phyloP scores from a whole-genome alignment of 2,329 filamentous ascomycete species.

The Cladophialophora immunda region DNA sequence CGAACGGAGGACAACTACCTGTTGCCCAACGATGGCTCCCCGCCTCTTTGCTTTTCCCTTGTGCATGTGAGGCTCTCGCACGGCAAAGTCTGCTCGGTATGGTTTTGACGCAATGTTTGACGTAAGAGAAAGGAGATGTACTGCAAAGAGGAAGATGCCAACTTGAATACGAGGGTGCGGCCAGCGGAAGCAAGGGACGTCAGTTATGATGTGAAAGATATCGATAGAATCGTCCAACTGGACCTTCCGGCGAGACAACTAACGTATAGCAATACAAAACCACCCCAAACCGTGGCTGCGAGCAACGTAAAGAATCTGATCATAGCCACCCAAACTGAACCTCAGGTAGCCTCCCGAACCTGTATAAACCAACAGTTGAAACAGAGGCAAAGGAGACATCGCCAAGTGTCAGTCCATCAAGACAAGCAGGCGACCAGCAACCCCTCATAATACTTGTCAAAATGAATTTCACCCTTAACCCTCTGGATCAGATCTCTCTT shows the following conservation, averaged over 20 bases:
- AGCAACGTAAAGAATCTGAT: not conserved
- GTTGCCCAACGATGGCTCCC: not conserved
- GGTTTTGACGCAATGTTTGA: not conserved
- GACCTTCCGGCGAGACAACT: not conserved
- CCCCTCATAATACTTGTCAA: conserved; percentile 76
- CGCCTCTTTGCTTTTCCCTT: too few relatives aligned
- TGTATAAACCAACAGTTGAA: not conserved
- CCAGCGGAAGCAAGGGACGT: not conserved
- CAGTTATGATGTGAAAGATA: not conserved
- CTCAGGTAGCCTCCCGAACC: not conserved
- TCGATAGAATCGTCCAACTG: not conserved
- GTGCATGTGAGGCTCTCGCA: not conserved
- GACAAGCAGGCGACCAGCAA: conserved; percentile 74
- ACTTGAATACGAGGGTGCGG: not conserved
- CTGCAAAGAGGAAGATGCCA: not conserved
- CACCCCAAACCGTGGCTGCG: not conserved
- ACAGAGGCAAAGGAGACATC: not conserved
- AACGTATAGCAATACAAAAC: not conserved
- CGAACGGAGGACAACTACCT: not conserved
- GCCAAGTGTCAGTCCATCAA: conserved; percentile 39
- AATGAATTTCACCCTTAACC: conserved; percentile 79
- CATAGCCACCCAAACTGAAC: not conserved
- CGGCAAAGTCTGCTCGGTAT: not conserved
- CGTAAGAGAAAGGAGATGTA: not conserved
- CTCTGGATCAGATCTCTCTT: conserved; percentile 71